Percentiles rank a stretch among this genome's conserved stretches.
Conservation (phyloP, 768 basidiomycete genomes). For the Boletus bicolor region DNA sequence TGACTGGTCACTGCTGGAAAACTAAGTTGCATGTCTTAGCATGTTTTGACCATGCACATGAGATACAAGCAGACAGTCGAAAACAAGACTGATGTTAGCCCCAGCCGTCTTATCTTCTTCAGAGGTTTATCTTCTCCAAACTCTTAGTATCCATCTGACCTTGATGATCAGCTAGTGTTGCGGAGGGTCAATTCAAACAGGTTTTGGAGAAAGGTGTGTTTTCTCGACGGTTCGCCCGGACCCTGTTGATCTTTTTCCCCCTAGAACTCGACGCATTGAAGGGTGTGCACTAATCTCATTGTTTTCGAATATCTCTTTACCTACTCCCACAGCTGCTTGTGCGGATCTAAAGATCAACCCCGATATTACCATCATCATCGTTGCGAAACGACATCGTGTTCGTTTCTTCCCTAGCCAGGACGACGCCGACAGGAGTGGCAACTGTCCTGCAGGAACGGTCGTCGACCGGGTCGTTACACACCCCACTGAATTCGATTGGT, state of each 20-base stretch:
- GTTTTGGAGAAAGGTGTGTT: slow-evolving; percentile 52
- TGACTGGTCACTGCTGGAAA: neutral
- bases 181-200: slow-evolving; percentile 50
- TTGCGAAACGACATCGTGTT: slow-evolving; percentile 58
- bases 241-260: slow-evolving; percentile 1
- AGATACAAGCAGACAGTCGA: slow-evolving; percentile 54
- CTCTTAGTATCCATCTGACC: slow-evolving; percentile 1
- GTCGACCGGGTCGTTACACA: slow-evolving; percentile 68
- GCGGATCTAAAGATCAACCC: slow-evolving; percentile 51
- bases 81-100: slow-evolving; percentile 44
- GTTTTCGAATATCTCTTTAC: slow-evolving; percentile 1
- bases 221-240: neutral
- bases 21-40: slow-evolving; percentile 33
- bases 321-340: slow-evolving; percentile 54
- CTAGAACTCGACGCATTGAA: slow-evolving; percentile 59
- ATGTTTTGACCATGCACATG: slow-evolving; percentile 55
- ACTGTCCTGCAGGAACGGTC: slow-evolving; percentile 76
- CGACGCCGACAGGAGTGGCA: slow-evolving; percentile 65
- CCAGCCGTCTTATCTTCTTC: slow-evolving; percentile 74
- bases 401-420: slow-evolving; percentile 50
- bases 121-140: slow-evolving; percentile 44
- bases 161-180: slow-evolving; percentile 44
- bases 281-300: slow-evolving; percentile 37
- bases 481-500: slow-evolving; percentile 75
- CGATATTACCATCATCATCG: slow-evolving; percentile 73